Percentiles rank a stretch among this genome's conserved stretches.
These are phyloP conservation scores for Ophiosphaerella narmari DNA, from an alignment of 2,329 filamentous ascomycete genomes.

Conservation along the genomic window DNA sequence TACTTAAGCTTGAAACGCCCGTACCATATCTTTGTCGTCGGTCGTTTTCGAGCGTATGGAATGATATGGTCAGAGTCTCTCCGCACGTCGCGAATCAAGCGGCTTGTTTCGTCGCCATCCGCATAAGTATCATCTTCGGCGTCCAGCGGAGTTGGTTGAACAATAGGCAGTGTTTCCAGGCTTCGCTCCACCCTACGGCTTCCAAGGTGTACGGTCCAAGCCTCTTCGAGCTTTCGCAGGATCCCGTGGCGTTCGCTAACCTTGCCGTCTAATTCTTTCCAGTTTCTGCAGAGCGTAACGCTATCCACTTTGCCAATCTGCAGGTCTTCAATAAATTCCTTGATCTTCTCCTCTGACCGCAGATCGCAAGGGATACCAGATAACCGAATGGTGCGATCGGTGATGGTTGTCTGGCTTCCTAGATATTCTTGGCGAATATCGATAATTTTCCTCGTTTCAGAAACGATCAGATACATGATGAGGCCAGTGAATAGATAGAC, in stretches of 20 bases:
- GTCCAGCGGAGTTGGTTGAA: conserved; percentile 50
- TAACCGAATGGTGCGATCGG: conserved; percentile 88
- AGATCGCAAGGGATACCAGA: conserved; percentile 84
- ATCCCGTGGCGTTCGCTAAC: conserved; percentile 68
- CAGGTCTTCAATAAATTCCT: conserved; percentile 82
- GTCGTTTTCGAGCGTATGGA: conserved; percentile 57
- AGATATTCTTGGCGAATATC: conserved; percentile 86
- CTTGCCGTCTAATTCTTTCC: conserved; percentile 78
- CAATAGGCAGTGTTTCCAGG: conserved; percentile 56
- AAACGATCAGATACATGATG: conserved; percentile 80
- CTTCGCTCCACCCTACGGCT: conserved; percentile 57
- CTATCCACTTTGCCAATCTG: conserved; percentile 88
- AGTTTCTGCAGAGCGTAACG: conserved; percentile 84
- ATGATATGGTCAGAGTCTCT: conserved; percentile 46
- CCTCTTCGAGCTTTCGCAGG: conserved; percentile 76
- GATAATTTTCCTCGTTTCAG: conserved; percentile 84
- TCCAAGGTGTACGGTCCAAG: conserved; percentile 79
- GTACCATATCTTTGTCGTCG: conserved; percentile 76
- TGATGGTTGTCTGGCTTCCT: conserved; percentile 91
- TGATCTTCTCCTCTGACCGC: conserved; percentile 80
- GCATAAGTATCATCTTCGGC: conserved; percentile 33
- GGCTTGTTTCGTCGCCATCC: conserved; percentile 61
- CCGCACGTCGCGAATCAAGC: conserved; percentile 60
- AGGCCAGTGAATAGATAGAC: conserved; percentile 88
- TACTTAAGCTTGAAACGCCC: conserved; percentile 74